phyloP scores from a whole-genome alignment of 2,329 filamentous ascomycete genomes.

The Huntiella abstrusa region DNA sequence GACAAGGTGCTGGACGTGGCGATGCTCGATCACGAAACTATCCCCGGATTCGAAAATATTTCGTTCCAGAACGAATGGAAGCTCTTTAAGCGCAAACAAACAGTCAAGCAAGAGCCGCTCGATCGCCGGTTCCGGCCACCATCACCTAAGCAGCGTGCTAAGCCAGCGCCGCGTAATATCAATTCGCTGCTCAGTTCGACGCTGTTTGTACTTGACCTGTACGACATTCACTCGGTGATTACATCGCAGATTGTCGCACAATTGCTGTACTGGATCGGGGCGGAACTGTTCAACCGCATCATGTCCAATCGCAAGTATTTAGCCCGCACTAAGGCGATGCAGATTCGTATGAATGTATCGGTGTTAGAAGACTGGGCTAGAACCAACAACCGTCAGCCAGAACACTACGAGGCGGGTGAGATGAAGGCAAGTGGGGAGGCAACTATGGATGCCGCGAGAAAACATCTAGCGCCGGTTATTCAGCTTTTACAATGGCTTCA shows the following conservation, averaged over 20 bases:
- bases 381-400: conserved; percentile 78
- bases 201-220: conserved; percentile 91
- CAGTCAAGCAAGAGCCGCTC: conserved; percentile 72
- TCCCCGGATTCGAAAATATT: conserved; percentile 91
- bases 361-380: conserved; percentile 91
- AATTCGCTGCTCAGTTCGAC: conserved; percentile 91
- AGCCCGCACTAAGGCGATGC: conserved; percentile 94
- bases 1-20: conserved; percentile 87
- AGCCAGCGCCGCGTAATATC: conserved; percentile 83
- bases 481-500: conserved; percentile 95
- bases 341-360: conserved; percentile 97
- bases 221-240: conserved; percentile 96
- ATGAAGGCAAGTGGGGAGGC: conserved; percentile 70
- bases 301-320: conserved; percentile 93
- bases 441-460: conserved; percentile 64
- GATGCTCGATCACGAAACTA: conserved; percentile 96
- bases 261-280: conserved; percentile 86
- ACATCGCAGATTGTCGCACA: conserved; percentile 81
- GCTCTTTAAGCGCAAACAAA: conserved; percentile 77
- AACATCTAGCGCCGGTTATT: conserved; percentile 75
- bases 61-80: conserved; percentile 98
- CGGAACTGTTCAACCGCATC: conserved; percentile 92
- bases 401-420: conserved; percentile 87
- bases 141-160: conserved; percentile 79
- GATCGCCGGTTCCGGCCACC: conserved; percentile 86